phyloP scores from a whole-genome alignment of 768 basidiomycete genomes.

The Lanmaoa rubissima region DNA sequence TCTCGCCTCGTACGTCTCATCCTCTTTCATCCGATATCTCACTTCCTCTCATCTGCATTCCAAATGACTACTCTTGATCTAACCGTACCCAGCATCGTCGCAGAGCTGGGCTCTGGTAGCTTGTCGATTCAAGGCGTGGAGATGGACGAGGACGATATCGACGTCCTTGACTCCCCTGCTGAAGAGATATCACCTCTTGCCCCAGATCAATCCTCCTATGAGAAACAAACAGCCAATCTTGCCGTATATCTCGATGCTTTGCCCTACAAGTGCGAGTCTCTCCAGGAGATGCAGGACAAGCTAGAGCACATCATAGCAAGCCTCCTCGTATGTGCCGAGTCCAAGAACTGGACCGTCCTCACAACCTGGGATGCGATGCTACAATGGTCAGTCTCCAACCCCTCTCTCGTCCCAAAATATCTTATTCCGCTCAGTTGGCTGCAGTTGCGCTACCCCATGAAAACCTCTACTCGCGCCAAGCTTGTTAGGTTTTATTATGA shows the following conservation, averaged over 20 bases:
- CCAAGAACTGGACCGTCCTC: slow-evolving; percentile 72
- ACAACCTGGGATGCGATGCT: slow-evolving; percentile 79
- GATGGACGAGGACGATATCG: slow-evolving; percentile 63
- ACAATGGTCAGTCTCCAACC: slow-evolving; percentile 55
- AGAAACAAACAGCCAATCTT: slow-evolving; percentile 59
- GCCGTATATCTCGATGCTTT: slow-evolving; percentile 64
- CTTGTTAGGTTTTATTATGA: slow-evolving; percentile 77
- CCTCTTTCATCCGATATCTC: slow-evolving; percentile 12
- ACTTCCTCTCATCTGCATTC: slow-evolving; percentile 20
- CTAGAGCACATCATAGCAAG: slow-evolving; percentile 69
- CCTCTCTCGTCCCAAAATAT: neutral
- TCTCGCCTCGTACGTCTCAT: slow-evolving; percentile 26
- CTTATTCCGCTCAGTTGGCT: slow-evolving; percentile 59
- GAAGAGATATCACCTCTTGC: slow-evolving; percentile 26
- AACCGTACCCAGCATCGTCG: slow-evolving; percentile 21
- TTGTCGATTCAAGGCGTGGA: slow-evolving; percentile 24
- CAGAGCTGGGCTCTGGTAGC: slow-evolving; percentile 24
- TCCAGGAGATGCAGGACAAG: slow-evolving; percentile 67
- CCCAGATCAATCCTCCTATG: slow-evolving; percentile 41
- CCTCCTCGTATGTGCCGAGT: slow-evolving; percentile 66
- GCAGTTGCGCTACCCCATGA: slow-evolving; percentile 76
- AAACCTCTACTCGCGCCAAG: slow-evolving; percentile 64
- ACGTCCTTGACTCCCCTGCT: slow-evolving; percentile 41
- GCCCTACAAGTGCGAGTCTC: slow-evolving; percentile 71
- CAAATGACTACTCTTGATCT: slow-evolving; percentile 24